These are phyloP conservation scores for Lobosporangium transversale DNA, from an alignment of 192 early-diverging fungal genomes.

Conservation along the genomic window DNA sequence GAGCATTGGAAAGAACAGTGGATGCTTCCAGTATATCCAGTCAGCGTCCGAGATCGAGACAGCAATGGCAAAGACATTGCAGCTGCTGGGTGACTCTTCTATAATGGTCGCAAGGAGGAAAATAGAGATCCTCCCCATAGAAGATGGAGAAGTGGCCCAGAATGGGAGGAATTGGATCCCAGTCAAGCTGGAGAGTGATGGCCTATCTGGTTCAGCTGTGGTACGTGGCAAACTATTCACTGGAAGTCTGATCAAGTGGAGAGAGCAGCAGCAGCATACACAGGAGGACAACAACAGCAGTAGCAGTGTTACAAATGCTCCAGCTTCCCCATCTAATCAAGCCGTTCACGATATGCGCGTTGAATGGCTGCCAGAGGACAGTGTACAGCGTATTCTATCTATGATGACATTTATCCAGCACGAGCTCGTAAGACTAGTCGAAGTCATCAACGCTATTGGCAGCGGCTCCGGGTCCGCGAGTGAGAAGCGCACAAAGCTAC, in stretches of 20 bases:
- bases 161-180: slow-evolving; percentile 17
- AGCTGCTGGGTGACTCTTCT: slow-evolving; percentile 27
- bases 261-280: slow-evolving; percentile 32
- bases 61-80: slow-evolving; percentile 45
- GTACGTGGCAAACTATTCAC: slow-evolving; percentile 14
- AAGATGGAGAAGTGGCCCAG: neutral
- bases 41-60: slow-evolving; percentile 27
- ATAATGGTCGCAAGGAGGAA: slow-evolving; percentile 23
- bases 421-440: slow-evolving; percentile 36
- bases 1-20: slow-evolving; percentile 42
- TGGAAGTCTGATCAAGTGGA: slow-evolving; percentile 21
- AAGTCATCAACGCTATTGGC: slow-evolving; percentile 28
- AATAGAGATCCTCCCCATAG: slow-evolving; percentile 15
- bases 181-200: slow-evolving; percentile 36
- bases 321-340: neutral
- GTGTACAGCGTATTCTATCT: slow-evolving; percentile 12
- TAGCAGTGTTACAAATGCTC: too few relatives aligned
- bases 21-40: slow-evolving; percentile 56
- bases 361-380: slow-evolving; percentile 18
- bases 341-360: slow-evolving; percentile 10
- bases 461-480: neutral
- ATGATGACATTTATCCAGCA: slow-evolving; percentile 39
- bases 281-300: too few relatives aligned
- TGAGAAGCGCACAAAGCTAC: slow-evolving; percentile 17
- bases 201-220: slow-evolving; percentile 24